phyloP scores from a whole-genome alignment of 306 rosid species.

The Senna siamea region DNA sequence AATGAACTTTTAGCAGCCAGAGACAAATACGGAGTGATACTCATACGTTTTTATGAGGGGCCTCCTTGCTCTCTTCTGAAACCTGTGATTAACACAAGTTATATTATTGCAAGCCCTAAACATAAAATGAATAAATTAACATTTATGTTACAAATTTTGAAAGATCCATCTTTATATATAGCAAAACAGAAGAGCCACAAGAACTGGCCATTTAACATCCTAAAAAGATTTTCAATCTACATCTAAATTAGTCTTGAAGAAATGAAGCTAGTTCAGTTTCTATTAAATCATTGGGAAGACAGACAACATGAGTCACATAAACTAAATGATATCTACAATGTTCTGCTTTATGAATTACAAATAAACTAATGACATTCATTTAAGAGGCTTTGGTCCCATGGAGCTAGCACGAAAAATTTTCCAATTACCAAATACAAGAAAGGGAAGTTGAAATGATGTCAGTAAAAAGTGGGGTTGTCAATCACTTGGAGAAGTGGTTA shows the following conservation, averaged over 20 bases:
- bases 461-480: too few species aligned
- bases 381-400: background rate
- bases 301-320: background rate
- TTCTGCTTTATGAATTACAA: conserved; percentile 26
- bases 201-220: background rate
- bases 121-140: background rate
- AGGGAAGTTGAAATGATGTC: too few species aligned
- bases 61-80: conserved; percentile 22
- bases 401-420: too few species aligned
- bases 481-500: background rate
- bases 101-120: background rate
- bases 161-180: background rate
- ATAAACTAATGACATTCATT: conserved; percentile 21
- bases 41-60: conserved; percentile 48
- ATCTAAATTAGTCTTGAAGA: conserved; percentile 6
- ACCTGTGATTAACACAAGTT: background rate
- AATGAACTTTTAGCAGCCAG: conserved; percentile 11
- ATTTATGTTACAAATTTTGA: background rate
- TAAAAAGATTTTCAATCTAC: background rate
- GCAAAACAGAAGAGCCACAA: conserved; percentile 23
- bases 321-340: conserved; percentile 23
- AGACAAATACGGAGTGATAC: conserved; percentile 11
- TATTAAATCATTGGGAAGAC: background rate
- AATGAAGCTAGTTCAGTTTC: conserved; percentile 18
- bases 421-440: too few species aligned